Percentiles rank a stretch among this genome's conserved stretches.
phyloP scores from a whole-genome alignment of 176 grass and related monocot genomes.

The Melocanna baccifera region DNA sequence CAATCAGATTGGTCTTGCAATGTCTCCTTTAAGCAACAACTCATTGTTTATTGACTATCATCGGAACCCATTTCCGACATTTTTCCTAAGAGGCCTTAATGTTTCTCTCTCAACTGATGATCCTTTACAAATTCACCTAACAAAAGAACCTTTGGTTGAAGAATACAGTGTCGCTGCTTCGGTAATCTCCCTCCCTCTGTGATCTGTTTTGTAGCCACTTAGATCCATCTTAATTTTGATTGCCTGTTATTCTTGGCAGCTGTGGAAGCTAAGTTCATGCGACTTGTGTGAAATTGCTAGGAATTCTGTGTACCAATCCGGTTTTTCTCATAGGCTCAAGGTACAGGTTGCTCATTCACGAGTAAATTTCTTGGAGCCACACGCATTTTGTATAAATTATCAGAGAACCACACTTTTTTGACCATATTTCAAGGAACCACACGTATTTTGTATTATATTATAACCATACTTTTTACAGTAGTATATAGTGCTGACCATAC shows the following conservation, averaged over 20 bases:
- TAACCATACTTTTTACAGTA: no score
- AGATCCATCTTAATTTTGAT: not conserved
- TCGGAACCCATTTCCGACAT: constrained; percentile 84
- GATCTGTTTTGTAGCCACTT: not conserved
- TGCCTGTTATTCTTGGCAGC: constrained; percentile 42
- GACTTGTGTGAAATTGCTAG: constrained; percentile 96
- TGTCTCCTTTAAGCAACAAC: constrained; percentile 98
- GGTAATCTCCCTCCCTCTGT: constrained; percentile 32
- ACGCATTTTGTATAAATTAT: no score
- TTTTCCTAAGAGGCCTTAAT: constrained; percentile 85
- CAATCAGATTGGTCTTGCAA: constrained; percentile 87
- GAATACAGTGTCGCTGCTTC: constrained; percentile 96
- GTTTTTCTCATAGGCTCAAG: constrained; percentile 91
- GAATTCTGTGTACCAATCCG: constrained; percentile 85
- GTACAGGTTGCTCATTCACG: constrained; percentile 21
- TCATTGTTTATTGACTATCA: constrained; percentile 93
- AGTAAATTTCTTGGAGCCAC: no score
- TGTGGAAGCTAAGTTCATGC: constrained; percentile 90
- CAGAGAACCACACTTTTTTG: no score
- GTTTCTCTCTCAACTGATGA: constrained; percentile 94
- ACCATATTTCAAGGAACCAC: no score
- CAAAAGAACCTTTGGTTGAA: constrained; percentile 97
- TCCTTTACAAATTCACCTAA: constrained; percentile 92
- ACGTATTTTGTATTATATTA: no score
- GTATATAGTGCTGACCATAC: no score